Percentiles rank a stretch among this genome's conserved stretches.
Conservation (phyloP, 441 rosid species). For the Viola pubescens region DNA sequence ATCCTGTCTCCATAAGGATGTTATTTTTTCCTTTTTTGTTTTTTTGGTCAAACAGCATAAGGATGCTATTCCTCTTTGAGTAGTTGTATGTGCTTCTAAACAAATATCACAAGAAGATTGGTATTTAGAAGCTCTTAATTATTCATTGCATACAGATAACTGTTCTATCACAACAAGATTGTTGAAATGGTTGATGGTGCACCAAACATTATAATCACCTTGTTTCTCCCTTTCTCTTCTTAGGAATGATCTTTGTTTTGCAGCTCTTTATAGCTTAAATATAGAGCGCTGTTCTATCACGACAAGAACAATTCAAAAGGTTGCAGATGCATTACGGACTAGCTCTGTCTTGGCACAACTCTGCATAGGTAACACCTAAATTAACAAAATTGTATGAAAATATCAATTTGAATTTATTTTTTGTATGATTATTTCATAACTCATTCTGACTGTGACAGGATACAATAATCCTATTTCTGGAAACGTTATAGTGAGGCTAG, state of each 20-base stretch:
- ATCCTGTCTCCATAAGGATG: too few relatives aligned
- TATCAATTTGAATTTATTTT: conserved; percentile 8
- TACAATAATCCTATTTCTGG: conserved; percentile 63
- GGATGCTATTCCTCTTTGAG: too few relatives aligned
- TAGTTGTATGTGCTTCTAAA: too few relatives aligned
- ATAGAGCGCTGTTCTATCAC: conserved; percentile 82
- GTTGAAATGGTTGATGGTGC: neutral
- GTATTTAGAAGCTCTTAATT: too few relatives aligned
- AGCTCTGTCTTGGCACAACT: conserved; percentile 70
- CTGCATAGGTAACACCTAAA: conserved; percentile 49
- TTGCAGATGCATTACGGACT: conserved; percentile 57
- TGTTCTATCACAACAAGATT: too few relatives aligned
- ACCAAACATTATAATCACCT: conserved; percentile 1
- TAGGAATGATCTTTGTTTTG: conserved; percentile 16
- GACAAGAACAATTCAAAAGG: conserved; percentile 81
- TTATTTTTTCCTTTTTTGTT: too few relatives aligned
- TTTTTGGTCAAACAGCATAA: too few relatives aligned
- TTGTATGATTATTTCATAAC: neutral
- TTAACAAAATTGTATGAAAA: conserved; percentile 14
- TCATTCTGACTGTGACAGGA: conserved; percentile 38
- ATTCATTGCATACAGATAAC: too few relatives aligned
- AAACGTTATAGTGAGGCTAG: conserved; percentile 50
- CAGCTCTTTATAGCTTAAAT: conserved; percentile 81
- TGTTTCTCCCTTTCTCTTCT: neutral
- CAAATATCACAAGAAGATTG: too few relatives aligned